Evolutionary conservation across 495 filamentous ascomycete genomes (phyloP), one percentile per base, ranked within the genome.

Genomic region (Hyaloscypha hepaticicola): DNA sequence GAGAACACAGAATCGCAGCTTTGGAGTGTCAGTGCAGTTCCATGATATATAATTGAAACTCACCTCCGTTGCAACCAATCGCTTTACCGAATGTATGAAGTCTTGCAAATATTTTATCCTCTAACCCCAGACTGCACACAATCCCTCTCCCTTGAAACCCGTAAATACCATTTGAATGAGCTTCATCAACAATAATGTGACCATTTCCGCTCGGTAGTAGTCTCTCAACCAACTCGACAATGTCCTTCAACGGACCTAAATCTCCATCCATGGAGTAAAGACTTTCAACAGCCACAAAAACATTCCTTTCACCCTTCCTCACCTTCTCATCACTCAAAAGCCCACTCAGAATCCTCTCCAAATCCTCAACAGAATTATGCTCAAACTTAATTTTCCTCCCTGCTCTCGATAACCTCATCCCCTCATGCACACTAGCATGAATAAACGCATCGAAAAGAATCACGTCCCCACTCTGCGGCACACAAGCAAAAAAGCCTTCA

Each of bases 201-300:
- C 82, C 88, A 71, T 90, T 90, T 2, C 77, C 76, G 0, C 52
- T 49, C 6, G 85, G 85, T 0, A 92, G 76, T 5, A 85, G 65
- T 1, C 74, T 72, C 57, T 92, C 81, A 0, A 88, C 83, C 1
- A 82, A 68, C 7, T 76, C 69, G 1, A 89, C 77, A 38, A 93
- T 81, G 25, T 86, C 77, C 19, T 72, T 67, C 19, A 95, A 75
- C 0, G 88, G 89, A 11, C 82, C 83, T 9, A 90, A 69, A 73
- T 93, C 90, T 0, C 91, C 91, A 71, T 94, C 90, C 91, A 95
- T 95, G 61, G 87, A 91, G 72, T 95, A 95, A n/a, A 93, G 75
- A 2, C 82, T 81, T 70, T 95, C 91, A 0, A 93, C 77, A 1
- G 86, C 86, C 24, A 94, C 78, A 68, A 94, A 87, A 7, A 88